A percentile compares a stretch with the other conserved stretches of the same genome.
Evolutionary conservation across 805 yeast species (phyloP).

Genomic region (Wickerhamomyces chaumierensis): DNA sequence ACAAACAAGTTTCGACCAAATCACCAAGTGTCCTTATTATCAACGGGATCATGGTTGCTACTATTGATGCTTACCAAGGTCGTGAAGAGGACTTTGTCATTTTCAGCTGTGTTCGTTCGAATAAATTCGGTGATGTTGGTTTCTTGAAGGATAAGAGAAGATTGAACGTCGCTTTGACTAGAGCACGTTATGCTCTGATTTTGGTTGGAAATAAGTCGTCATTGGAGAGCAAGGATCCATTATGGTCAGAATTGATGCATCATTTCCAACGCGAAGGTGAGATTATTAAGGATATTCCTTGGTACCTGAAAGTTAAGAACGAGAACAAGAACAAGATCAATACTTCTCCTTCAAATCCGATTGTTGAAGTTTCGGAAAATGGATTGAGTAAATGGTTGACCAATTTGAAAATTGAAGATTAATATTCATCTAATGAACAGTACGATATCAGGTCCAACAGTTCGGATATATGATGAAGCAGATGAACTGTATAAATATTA

Average conservation of each 20-base stretch:
- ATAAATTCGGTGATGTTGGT: constrained; percentile 41
- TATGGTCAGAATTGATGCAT: constrained; percentile 26
- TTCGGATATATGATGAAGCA: too few relatives aligned
- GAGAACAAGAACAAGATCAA: too few relatives aligned
- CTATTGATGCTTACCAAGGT: constrained; percentile 86
- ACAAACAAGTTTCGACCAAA: neutral
- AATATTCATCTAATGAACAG: neutral
- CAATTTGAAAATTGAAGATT: neutral
- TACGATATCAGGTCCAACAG: too few relatives aligned
- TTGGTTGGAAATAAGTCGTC: constrained; percentile 50
- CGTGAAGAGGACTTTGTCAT: constrained; percentile 72
- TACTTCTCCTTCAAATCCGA: too few relatives aligned
- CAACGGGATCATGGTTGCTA: constrained; percentile 34
- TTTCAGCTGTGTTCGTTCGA: constrained; percentile 66
- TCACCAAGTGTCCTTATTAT: constrained; percentile 20
- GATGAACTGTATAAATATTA: too few relatives aligned
- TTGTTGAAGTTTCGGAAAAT: neutral
- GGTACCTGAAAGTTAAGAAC: too few relatives aligned
- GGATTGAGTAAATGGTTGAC: neutral
- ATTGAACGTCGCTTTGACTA: constrained; percentile 62
- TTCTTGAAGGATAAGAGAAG: constrained; percentile 51
- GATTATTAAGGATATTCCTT: neutral
- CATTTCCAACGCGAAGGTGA: neutral
- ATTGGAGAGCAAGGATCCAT: constrained; percentile 29
- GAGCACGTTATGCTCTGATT: constrained; percentile 53